phyloP scores from a whole-genome alignment of 306 rosid species.

The Cicer arietinum region DNA sequence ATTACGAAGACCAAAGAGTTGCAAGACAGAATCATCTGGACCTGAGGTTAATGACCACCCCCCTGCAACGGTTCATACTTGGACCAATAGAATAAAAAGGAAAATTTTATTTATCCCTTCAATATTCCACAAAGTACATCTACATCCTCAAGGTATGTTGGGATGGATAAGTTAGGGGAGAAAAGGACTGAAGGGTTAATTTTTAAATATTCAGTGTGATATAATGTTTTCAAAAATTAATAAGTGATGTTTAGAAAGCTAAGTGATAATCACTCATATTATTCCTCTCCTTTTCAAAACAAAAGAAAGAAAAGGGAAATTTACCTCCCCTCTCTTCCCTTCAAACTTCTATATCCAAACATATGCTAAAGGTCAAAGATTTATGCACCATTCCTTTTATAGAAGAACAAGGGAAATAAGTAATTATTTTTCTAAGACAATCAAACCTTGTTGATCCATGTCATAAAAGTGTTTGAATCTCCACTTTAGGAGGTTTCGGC shows the following conservation, averaged over 20 bases:
- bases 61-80: conserved; percentile 9
- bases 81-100: conserved; percentile 10
- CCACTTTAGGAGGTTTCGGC: background rate
- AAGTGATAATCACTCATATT: background rate
- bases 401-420: background rate
- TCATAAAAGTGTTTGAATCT: conserved; percentile 7
- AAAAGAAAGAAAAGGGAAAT: background rate
- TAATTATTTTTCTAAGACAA: conserved; percentile 12
- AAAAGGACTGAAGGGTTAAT: background rate
- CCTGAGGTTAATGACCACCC: conserved; percentile 12
- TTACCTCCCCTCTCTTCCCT: background rate
- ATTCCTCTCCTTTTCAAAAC: background rate
- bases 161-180: background rate
- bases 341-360: background rate
- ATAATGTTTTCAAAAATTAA: conserved; percentile 6
- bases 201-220: background rate
- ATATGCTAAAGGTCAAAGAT: background rate
- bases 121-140: conserved; percentile 7
- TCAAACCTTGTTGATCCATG: conserved; percentile 6
- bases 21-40: conserved; percentile 28
- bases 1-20: conserved; percentile 1
- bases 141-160: background rate
- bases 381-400: background rate
- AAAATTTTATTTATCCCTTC: conserved; percentile 1
- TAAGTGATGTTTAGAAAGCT: background rate